Evolutionary conservation across 1,284 basidiomycete species (phyloP).

Genomic region (Ceratobasidium sp.): DNA sequence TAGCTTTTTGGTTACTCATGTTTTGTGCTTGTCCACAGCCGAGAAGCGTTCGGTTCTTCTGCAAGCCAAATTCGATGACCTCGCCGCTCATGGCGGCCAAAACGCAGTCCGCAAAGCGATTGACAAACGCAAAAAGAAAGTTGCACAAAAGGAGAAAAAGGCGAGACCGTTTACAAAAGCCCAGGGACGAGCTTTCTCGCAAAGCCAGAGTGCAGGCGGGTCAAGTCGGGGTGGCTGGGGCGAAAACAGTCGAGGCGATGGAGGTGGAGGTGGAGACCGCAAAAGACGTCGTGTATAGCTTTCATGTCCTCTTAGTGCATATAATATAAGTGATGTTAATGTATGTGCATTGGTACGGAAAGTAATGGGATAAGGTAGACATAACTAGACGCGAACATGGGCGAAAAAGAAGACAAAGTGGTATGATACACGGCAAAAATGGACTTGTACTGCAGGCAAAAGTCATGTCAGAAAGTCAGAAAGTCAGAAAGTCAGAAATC

Average conservation of each 20-base stretch:
- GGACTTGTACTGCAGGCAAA: background rate
- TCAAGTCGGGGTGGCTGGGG: too few relatives aligned
- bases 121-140: constrained; percentile 89
- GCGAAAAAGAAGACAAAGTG: background rate
- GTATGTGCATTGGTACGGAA: constrained; percentile 15
- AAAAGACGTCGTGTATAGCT: constrained; percentile 8
- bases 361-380: background rate
- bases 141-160: constrained; percentile 89
- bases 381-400: background rate
- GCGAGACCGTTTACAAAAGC: constrained; percentile 65
- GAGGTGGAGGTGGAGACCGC: constrained; percentile 6
- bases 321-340: constrained; percentile 15
- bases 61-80: constrained; percentile 78
- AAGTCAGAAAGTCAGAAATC: background rate
- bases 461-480: background rate
- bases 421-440: constrained; percentile 17
- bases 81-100: constrained; percentile 78
- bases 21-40: constrained; percentile 58
- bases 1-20: background rate
- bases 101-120: constrained; percentile 86
- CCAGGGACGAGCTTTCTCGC: constrained; percentile 23
- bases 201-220: constrained; percentile 7
- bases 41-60: constrained; percentile 79
- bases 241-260: background rate
- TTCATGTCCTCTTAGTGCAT: background rate